These are phyloP conservation scores for Acanthamoeba quina DNA, from an alignment of 208 protist species.

Conservation along the genomic window DNA sequence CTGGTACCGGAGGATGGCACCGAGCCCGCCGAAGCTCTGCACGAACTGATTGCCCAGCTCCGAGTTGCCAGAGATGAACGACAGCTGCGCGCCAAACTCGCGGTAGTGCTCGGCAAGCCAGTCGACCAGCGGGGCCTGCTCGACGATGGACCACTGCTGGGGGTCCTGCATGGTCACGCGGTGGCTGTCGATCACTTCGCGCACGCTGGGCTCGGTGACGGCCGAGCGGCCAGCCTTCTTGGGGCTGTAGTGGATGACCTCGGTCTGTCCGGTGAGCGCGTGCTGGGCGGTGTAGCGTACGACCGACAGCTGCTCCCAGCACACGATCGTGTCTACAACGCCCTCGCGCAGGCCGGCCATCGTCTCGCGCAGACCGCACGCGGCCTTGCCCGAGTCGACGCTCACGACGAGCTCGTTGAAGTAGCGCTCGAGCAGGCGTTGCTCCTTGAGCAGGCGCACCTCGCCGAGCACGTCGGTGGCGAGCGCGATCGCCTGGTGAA, in stretches of 20 bases:
- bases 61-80: slow-evolving; percentile 46
- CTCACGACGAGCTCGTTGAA: slow-evolving; percentile 38
- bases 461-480: slow-evolving; percentile 34
- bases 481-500: slow-evolving; percentile 55
- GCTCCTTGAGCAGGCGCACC: slow-evolving; percentile 56
- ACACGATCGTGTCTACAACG: neutral
- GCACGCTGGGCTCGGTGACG: neutral
- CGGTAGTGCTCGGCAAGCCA: slow-evolving; percentile 57
- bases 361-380: slow-evolving; percentile 46
- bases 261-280: neutral
- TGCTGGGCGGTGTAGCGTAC: slow-evolving; percentile 27
- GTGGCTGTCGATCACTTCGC: neutral
- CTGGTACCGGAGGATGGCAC: slow-evolving; percentile 11
- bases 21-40: slow-evolving; percentile 49
- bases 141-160: slow-evolving; percentile 21
- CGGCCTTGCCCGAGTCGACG: neutral
- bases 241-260: slow-evolving; percentile 16
- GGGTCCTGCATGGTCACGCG: neutral
- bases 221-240: neutral
- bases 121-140: slow-evolving; percentile 36
- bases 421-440: slow-evolving; percentile 50
- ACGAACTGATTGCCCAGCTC: slow-evolving; percentile 66
- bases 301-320: slow-evolving; percentile 38
- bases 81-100: slow-evolving; percentile 34
- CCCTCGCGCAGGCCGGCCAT: slow-evolving; percentile 34